These are phyloP conservation scores for Hyphopichia buzzinii DNA, from an alignment of 1,139 yeast genomes.

Conservation along the genomic window DNA sequence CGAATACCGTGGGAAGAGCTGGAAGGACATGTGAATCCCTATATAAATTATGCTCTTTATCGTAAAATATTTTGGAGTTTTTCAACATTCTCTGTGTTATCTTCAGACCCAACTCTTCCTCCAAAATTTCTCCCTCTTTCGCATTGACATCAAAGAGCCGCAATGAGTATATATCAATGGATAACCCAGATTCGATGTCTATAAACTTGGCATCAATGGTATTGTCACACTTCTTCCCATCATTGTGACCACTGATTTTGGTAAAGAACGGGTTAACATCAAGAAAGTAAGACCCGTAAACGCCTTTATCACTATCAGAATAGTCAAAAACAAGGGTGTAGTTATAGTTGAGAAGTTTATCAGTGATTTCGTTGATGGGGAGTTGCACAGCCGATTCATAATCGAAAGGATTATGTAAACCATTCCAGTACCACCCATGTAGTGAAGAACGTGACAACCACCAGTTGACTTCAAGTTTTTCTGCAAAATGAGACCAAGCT, in stretches of 20 bases:
- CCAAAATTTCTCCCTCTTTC: not conserved
- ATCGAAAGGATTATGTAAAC: conserved; percentile 8
- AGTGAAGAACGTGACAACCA: conserved; percentile 18
- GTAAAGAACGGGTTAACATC: conserved; percentile 2
- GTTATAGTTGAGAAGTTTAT: not conserved
- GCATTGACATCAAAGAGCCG: conserved; percentile 8
- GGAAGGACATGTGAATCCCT: conserved; percentile 19
- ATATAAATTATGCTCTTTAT: conserved; percentile 15
- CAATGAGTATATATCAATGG: conserved; percentile 22
- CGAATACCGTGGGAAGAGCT: conserved; percentile 18
- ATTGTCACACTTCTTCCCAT: conserved; percentile 10
- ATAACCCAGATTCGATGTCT: conserved; percentile 21
- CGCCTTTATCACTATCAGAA: not conserved
- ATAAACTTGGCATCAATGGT: conserved; percentile 21
- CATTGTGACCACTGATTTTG: not conserved
- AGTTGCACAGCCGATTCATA: conserved; percentile 21
- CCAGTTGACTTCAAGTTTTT: not conserved
- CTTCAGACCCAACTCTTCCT: not conserved
- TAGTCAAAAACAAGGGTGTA: conserved; percentile 1
- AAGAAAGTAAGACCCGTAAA: not conserved
- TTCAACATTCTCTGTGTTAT: not conserved
- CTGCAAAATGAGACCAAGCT: conserved; percentile 1
- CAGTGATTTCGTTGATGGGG: conserved; percentile 14
- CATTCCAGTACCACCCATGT: conserved; percentile 16
- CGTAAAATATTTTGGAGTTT: not conserved